Base-by-base conservation (phyloP, 768 basidiomycete species). In the Leccinum subtestaceum region DNA sequence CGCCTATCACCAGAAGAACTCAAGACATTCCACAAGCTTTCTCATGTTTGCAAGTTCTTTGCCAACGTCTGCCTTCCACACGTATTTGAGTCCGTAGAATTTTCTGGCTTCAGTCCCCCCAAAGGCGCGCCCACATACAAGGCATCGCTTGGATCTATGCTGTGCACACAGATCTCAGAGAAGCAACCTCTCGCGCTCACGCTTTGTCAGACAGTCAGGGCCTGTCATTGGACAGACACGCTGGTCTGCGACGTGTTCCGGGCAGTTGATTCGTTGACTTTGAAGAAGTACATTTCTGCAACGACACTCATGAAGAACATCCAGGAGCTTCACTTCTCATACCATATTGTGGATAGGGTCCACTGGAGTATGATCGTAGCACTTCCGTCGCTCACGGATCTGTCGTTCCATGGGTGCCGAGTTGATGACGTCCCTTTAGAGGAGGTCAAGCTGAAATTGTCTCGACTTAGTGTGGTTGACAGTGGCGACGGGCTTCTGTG, bases 31-130 rank as follows among this genome's bases (percentile, higher is more conserved):
- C 59, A 60, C 36, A 65, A 60, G 15, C 71, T 82, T 27, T 75
- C 77, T 9, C 67, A 67, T 34, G 77, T 78, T 34, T 82, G 81
- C 60, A 74, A 73, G 12, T 75, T 78, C 59, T 82, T 82, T 52
- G 74, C 71, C 53, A 72, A 73, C 9, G 25, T 74, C 1, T 68
- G 73, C 17, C 63, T 78, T 11, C 76, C 80, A 0, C 76, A 75
- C 31, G 65, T 80, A 3, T 81, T 78, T 60, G 68, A 74, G 29
- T 65, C 63, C 3, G 17, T 81, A 17, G 46, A 61, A 4, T 56
- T 66, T 49, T 57, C 49, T n/a, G 59, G 62, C 4, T 43, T 58
- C 23, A 65, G 75, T 43, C 9, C 9, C 40, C n/a, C 8, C 40
- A 5, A n/a, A 4, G 40, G 1, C 40, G 40, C 40, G 4, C n/a